These are phyloP conservation scores for Phytopythium vexans DNA, from an alignment of 352 stramenopile genomes.

Conservation along the genomic window DNA sequence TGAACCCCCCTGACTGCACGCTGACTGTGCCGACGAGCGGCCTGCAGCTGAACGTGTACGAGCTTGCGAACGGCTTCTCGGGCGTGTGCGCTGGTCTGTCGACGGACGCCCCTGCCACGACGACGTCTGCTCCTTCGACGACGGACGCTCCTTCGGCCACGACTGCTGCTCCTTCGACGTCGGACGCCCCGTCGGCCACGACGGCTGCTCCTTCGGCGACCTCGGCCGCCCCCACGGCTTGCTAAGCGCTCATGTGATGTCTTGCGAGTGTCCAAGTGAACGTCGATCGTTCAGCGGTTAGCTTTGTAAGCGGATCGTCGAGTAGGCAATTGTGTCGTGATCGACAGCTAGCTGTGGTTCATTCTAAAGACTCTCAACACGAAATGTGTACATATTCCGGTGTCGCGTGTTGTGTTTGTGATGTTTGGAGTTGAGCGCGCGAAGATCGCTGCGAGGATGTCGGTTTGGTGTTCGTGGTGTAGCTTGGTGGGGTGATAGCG, in stretches of 20 bases:
- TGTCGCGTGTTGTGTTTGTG: not conserved
- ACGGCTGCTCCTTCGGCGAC: slow-evolving; percentile 1
- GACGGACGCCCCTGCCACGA: slow-evolving; percentile 3
- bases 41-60: slow-evolving; percentile 21
- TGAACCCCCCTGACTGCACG: slow-evolving; percentile 19
- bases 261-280: too few species aligned
- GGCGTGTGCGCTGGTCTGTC: slow-evolving; percentile 10
- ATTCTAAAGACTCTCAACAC: not conserved
- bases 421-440: not conserved
- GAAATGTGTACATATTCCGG: not conserved
- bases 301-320: not conserved
- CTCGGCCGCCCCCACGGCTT: not conserved
- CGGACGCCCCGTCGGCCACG: slow-evolving; percentile 6
- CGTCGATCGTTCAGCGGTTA: too few species aligned
- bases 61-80: slow-evolving; percentile 20
- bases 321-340: not conserved
- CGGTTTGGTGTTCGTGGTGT: too few species aligned
- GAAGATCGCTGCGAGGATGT: too few species aligned
- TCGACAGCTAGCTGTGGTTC: not conserved
- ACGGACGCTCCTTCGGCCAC: slow-evolving; percentile 3
- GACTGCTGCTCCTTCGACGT: not conserved
- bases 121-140: not conserved
- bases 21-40: slow-evolving; percentile 20
- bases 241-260: too few species aligned
- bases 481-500: too few species aligned